Evolutionary conservation across 192 early-diverging fungal species (phyloP).

Genomic region (Dissophora globulifera): DNA sequence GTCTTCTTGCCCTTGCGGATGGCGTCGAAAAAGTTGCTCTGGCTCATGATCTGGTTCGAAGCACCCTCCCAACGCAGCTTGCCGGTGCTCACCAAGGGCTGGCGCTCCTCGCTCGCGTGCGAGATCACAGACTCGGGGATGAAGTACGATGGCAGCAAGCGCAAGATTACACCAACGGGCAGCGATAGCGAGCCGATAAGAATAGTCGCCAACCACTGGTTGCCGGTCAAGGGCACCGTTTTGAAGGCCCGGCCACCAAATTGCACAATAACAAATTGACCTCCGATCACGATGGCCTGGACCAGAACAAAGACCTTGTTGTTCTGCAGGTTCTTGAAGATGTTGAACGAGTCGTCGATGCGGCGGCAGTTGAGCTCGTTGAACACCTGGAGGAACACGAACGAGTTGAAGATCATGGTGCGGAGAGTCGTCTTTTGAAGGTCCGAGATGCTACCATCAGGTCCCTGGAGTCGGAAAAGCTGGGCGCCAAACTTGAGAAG

Average conservation of each 20-base stretch:
- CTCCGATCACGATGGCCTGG: slow-evolving; percentile 72
- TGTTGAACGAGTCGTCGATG: slow-evolving; percentile 82
- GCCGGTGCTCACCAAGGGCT: slow-evolving; percentile 33
- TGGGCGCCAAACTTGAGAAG: slow-evolving; percentile 66
- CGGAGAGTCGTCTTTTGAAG: slow-evolving; percentile 62
- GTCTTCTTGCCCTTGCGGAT: slow-evolving; percentile 55
- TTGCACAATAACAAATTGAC: slow-evolving; percentile 87
- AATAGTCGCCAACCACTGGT: slow-evolving; percentile 86
- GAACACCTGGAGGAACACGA: slow-evolving; percentile 95
- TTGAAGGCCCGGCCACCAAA: slow-evolving; percentile 94
- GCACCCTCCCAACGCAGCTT: slow-evolving; percentile 55
- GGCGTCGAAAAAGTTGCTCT: slow-evolving; percentile 62
- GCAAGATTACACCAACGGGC: slow-evolving; percentile 82
- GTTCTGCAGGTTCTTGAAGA: slow-evolving; percentile 86
- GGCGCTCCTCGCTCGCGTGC: slow-evolving; percentile 38
- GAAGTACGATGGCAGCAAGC: slow-evolving; percentile 78
- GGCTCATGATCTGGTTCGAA: slow-evolving; percentile 52
- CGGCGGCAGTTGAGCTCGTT: slow-evolving; percentile 94
- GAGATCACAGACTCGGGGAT: slow-evolving; percentile 52
- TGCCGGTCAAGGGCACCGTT: slow-evolving; percentile 68
- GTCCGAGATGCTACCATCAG: slow-evolving; percentile 15
- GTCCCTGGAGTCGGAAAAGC: slow-evolving; percentile 67
- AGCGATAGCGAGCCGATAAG: slow-evolving; percentile 83
- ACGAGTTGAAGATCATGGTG: slow-evolving; percentile 94
- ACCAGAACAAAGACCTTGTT: slow-evolving; percentile 88